These are phyloP conservation scores for Oryza australiensis DNA, from an alignment of 176 grass and related monocot genomes.

Conservation along the genomic window DNA sequence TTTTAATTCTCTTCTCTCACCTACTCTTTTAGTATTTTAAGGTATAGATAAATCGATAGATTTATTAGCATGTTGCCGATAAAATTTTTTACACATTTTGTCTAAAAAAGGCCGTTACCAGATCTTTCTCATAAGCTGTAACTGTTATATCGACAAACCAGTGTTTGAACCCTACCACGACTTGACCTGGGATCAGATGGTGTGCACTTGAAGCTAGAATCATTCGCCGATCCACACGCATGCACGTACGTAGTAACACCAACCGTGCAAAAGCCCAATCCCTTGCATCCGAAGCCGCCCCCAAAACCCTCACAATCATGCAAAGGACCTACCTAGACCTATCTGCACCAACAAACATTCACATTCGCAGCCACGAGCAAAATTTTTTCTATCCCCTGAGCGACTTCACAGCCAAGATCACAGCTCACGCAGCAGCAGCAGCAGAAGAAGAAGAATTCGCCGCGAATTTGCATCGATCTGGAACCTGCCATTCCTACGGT, in stretches of 20 bases:
- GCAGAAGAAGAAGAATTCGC: not conserved
- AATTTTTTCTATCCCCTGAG: not conserved
- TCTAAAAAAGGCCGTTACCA: no score
- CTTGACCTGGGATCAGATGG: constrained; percentile 2
- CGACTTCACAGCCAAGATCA: no score
- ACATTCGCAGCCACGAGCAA: not conserved
- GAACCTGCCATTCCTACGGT: not conserved
- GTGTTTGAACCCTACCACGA: not conserved
- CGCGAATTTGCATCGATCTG: not conserved
- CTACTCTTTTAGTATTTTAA: no score
- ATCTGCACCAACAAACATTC: not conserved
- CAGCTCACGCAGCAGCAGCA: not conserved
- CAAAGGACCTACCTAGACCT: not conserved
- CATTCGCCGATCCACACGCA: constrained; percentile 7
- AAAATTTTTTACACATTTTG: no score
- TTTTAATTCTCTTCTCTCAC: no score
- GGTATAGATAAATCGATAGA: no score
- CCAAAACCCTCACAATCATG: constrained; percentile 5
- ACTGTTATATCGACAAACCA: no score
- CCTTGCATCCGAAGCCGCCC: not conserved
- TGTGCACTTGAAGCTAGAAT: constrained; percentile 51
- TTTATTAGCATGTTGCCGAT: no score
- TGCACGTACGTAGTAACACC: not conserved
- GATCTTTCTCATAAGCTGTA: no score
- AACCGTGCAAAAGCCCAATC: not conserved